Evolutionary conservation across 2,329 filamentous ascomycete genomes (phyloP), one percentile per base, ranked within the genome.

Genomic region (Alternaria conjuncta): DNA sequence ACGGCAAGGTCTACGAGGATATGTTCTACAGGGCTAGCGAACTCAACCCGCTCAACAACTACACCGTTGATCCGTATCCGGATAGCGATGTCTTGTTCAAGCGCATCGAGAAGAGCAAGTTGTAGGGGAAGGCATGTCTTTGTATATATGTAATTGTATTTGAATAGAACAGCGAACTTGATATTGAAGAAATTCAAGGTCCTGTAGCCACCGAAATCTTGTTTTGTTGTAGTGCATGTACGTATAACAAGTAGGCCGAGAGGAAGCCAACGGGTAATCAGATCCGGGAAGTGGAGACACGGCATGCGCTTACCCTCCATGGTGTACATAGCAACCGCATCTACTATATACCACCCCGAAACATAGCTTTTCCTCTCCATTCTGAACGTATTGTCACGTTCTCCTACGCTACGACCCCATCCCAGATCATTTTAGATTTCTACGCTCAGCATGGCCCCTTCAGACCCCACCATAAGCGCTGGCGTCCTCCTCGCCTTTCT

Each of bases 1-100:
- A 94, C 64, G 91, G 92, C 20, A 89, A 90, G 71, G 91, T 93
- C 1, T 94, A 94, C 70, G 89, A 92, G 77, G 91, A 93, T 71
- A 84, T 94, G 83, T 94, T 93, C 81, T 83, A 89, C 72, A 82
- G 91, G 13, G 92, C 91, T 0, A 89, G 87, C 64, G 86, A 92
- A 82, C 80, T 90, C 71, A 94, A 94, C 73, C 91, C 91, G 2
- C 81, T 94, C 47, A 94, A 94, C 74, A 85, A 87, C 18, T 82
- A 92, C 60, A 89, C 89, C 0, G 87, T 93, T 60, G 90, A 94
- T 70, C 90, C 90, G 1, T 91, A 93, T 76, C 90, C 91, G 7
- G 84, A 89, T 70, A 89, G 82, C 63, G 82, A 83, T 64, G 83
- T 86, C 4, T 71, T 92, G 71, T 86, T 92, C 73, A 90, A 87